Evolutionary conservation across 1,284 basidiomycete genomes (phyloP).

Genomic region (Heterobasidion annosum): DNA sequence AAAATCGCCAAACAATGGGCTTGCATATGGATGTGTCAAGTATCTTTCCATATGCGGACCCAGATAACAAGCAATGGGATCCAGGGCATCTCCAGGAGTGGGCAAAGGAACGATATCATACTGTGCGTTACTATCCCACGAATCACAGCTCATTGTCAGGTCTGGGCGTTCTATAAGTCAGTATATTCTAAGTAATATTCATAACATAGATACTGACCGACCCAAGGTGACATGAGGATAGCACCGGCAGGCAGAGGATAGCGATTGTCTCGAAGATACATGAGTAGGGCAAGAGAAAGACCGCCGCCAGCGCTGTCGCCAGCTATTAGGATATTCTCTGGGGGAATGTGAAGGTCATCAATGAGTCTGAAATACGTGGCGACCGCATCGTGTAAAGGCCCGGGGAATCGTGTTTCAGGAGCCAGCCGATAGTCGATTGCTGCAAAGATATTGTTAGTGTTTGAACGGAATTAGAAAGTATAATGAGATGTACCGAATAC

Average conservation of each 20-base stretch:
- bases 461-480: background rate
- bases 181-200: background rate
- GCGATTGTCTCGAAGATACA: conserved; percentile 85
- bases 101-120: conserved; percentile 78
- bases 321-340: conserved; percentile 82
- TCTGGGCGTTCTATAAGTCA: conserved; percentile 36
- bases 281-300: conserved; percentile 75
- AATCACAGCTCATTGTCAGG: conserved; percentile 92
- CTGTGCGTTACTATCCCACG: conserved; percentile 89
- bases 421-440: conserved; percentile 96
- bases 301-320: conserved; percentile 96
- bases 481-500: conserved; percentile 71
- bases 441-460: conserved; percentile 19
- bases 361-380: conserved; percentile 82
- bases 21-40: conserved; percentile 93
- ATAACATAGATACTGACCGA: conserved; percentile 47
- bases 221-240: conserved; percentile 91
- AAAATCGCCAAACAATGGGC: conserved; percentile 92
- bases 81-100: conserved; percentile 76
- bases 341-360: conserved; percentile 84
- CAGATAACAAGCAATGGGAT: conserved; percentile 90
- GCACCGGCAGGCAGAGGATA: conserved; percentile 78
- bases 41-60: conserved; percentile 81
- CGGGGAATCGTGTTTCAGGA: conserved; percentile 91
- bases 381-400: conserved; percentile 88